These are phyloP conservation scores for Corynascus novoguineensis DNA, from an alignment of 495 filamentous ascomycete species.

Conservation along the genomic window DNA sequence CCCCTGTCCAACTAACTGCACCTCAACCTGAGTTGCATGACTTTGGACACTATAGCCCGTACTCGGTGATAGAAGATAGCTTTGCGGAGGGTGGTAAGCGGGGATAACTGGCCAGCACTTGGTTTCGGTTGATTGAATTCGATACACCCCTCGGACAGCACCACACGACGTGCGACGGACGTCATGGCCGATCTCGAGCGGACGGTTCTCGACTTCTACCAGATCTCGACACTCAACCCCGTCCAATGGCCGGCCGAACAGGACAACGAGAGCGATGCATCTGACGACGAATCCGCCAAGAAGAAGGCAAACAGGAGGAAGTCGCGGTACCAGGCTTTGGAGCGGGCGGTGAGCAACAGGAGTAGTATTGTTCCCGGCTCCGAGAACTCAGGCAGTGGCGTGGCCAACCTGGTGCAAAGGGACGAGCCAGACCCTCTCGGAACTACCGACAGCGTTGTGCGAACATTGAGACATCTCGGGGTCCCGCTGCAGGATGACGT, in stretches of 20 bases:
- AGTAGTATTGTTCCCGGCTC: conserved; percentile 61
- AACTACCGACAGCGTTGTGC: conserved; percentile 73
- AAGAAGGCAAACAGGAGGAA: conserved; percentile 56
- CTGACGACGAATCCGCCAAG: conserved; percentile 55
- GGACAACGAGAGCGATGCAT: conserved; percentile 60
- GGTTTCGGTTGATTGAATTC: no score
- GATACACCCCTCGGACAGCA: not conserved
- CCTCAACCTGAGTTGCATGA: no score
- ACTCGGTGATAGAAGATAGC: not conserved
- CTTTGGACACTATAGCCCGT: not conserved
- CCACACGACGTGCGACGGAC: not conserved
- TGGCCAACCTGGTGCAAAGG: conserved; percentile 71
- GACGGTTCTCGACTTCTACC: conserved; percentile 82
- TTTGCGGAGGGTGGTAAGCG: not conserved
- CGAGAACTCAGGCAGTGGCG: conserved; percentile 58
- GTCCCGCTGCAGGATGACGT: conserved; percentile 81
- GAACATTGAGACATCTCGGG: conserved; percentile 66
- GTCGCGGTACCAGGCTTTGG: conserved; percentile 78
- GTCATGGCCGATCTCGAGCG: conserved; percentile 59
- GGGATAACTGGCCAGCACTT: no score
- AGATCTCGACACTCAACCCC: conserved; percentile 72
- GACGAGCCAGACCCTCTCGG: conserved; percentile 93
- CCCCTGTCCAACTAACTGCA: not conserved
- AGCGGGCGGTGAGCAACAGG: conserved; percentile 62
- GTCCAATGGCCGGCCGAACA: conserved; percentile 82